Conservation (phyloP, 768 basidiomycete genomes). For the Nevesoporus exiguus region DNA sequence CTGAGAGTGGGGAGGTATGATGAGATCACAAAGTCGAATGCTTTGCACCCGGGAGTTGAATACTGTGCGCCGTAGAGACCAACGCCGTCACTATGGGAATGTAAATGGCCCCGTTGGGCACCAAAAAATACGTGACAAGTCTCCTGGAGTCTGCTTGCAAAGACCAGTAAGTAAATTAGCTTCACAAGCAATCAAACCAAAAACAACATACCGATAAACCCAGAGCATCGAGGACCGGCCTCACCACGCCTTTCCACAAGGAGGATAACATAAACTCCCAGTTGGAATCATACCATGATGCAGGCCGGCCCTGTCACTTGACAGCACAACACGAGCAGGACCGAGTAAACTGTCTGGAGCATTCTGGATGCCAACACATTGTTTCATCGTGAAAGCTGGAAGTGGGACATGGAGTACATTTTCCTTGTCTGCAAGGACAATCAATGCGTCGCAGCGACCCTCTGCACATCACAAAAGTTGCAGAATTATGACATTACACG, state of each 20-base stretch:
- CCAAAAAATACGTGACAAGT: no score
- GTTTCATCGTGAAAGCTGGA: neutral
- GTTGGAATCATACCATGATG: neutral
- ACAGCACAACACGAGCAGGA: neutral
- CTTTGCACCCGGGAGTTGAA: no score
- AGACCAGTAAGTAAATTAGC: no score
- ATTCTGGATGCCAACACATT: neutral
- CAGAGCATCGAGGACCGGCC: conserved; percentile 5
- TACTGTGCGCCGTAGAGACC: no score
- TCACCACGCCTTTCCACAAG: conserved; percentile 9
- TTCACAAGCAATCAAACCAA: no score
- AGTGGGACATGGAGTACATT: conserved; percentile 8
- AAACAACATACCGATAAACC: conserved; percentile 1
- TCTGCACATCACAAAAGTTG: no score
- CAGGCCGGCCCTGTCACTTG: neutral
- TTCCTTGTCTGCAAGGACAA: neutral
- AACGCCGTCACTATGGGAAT: no score
- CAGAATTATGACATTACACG: no score
- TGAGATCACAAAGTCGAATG: no score
- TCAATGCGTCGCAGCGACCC: conserved; percentile 33
- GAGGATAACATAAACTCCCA: conserved; percentile 5
- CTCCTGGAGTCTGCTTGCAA: no score
- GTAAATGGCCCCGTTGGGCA: no score
- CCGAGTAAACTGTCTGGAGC: neutral
- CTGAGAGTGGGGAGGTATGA: no score